phyloP scores from a whole-genome alignment of 345 rosid genomes.

The Acer saccharum region DNA sequence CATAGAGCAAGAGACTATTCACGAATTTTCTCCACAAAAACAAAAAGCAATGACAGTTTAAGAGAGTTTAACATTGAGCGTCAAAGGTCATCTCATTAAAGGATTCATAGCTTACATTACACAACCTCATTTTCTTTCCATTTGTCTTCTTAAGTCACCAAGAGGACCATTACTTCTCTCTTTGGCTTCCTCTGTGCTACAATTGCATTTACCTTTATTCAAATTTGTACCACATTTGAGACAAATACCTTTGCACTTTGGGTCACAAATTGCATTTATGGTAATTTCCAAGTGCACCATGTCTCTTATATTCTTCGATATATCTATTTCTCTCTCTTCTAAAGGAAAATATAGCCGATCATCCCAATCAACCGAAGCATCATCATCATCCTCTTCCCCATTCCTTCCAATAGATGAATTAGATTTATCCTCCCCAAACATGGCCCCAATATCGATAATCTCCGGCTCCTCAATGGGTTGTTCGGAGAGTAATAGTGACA shows the following conservation, averaged over 20 bases:
- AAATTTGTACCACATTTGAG: conserved; percentile 74
- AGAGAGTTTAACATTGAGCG: not conserved
- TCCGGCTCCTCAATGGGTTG: conserved; percentile 77
- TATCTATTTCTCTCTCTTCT: conserved; percentile 70
- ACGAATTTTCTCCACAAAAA: too few species aligned
- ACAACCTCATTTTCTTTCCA: conserved; percentile 39
- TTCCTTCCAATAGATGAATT: conserved; percentile 26
- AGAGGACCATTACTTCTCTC: conserved; percentile 67
- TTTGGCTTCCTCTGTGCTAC: conserved; percentile 40
- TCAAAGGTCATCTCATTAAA: not conserved
- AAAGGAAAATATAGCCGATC: conserved; percentile 74
- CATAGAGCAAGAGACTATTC: too few species aligned
- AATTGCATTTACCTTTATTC: conserved; percentile 63
- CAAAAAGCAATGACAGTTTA: too few species aligned
- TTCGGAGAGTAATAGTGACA: conserved; percentile 67
- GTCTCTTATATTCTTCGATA: conserved; percentile 84
- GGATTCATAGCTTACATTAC: conserved; percentile 4
- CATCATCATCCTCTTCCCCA: conserved; percentile 39
- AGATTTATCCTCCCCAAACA: conserved; percentile 34
- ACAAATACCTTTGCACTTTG: conserved; percentile 80
- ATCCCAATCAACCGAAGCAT: conserved; percentile 71
- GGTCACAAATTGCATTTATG: conserved; percentile 61
- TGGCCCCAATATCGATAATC: conserved; percentile 52
- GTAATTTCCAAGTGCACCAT: conserved; percentile 78
- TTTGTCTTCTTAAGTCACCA: conserved; percentile 61